Base-by-base conservation (phyloP, 176 grass and related monocot species). In the Paspalum vaginatum region DNA sequence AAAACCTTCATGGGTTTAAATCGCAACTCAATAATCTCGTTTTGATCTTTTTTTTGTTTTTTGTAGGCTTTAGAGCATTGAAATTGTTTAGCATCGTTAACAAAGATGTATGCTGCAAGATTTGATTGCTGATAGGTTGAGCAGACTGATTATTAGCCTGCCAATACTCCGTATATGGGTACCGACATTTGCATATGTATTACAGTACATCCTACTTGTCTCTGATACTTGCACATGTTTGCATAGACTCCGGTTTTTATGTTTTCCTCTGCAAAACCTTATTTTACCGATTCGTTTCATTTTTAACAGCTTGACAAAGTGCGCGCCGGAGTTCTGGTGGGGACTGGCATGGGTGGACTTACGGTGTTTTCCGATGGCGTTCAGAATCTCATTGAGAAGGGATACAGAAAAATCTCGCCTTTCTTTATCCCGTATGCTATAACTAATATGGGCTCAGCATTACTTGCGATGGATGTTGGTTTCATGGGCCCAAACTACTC, bases 401-500 rank as follows among this genome's bases (percentile, higher is more conserved):
- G 97, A 4, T 1, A 93, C 85, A 82, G 93, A 67, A 99, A 99
- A 85, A 99, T 99, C 20, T 91, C 88, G 68, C 97, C 97, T 63
- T 99, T 99, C 68, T 99, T 99, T 79, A 99, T 99, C 58, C 97
- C 97, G 8, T 99, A 99, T 82, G 79, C 92, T 21, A 99, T 99
- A 80, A 99, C 97, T 48, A 99, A 99, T 79, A 99, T 96, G 97
- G 97, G 73, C 64, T 93, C 97, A 65, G 97, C 97, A 4, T 53
- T 99, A 71, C 93, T 99, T 81, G 97, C 79, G 20, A 99, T 95
- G 90, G 97, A 99, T 53, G 79, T 99, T 76, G 97, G 93, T 22
- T 99, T 99, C 87, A 99, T 99, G 97, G 97, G 97, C 81, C 86
- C 97, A 72, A 93, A 95, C 50, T 99, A 99, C 72, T 99, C 97